phyloP scores from a whole-genome alignment of 2,329 filamentous ascomycete species.

The Colletotrichum endophyticum region DNA sequence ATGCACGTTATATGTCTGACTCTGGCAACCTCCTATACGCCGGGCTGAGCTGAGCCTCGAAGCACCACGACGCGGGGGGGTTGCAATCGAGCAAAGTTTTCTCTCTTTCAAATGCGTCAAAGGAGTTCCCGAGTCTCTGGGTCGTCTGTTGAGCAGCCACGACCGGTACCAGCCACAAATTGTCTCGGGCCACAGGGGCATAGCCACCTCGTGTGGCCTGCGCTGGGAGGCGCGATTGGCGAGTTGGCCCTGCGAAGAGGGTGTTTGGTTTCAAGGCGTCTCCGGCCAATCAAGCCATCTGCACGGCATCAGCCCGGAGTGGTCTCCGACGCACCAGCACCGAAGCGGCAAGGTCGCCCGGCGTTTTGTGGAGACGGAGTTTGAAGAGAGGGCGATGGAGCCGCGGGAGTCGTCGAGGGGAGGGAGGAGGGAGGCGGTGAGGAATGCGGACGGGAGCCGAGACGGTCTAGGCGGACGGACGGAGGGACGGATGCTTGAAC shows the following conservation, averaged over 20 bases:
- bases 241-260: neutral
- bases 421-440: constrained; percentile 15
- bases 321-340: constrained; percentile 18
- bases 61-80: neutral
- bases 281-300: constrained; percentile 4
- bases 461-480: neutral
- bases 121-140: neutral
- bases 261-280: neutral
- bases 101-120: neutral
- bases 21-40: neutral
- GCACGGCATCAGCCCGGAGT: neutral
- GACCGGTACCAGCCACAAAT: neutral
- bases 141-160: neutral
- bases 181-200: constrained; percentile 7
- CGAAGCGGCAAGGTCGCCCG: constrained; percentile 14
- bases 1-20: neutral
- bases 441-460: constrained; percentile 2
- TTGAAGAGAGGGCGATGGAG: neutral
- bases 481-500: neutral
- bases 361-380: neutral
- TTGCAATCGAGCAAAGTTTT: neutral
- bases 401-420: neutral
- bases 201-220: neutral
- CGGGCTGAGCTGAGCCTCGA: neutral
- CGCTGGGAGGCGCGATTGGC: neutral